Evolutionary conservation across 345 rosid genomes (phyloP).

Genomic region (Populus deltoides): DNA sequence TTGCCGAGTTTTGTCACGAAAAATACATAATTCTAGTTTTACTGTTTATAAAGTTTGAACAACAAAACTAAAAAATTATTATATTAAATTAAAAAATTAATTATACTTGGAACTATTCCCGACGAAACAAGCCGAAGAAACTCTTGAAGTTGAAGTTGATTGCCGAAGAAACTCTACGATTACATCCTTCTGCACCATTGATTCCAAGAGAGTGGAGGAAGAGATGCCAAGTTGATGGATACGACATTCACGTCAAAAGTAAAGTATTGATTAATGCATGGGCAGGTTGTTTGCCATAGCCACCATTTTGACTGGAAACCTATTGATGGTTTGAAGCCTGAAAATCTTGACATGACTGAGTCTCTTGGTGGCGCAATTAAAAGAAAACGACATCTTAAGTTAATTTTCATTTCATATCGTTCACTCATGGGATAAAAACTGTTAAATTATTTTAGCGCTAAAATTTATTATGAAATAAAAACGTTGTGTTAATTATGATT

Average conservation of each 20-base stretch:
- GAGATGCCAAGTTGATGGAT: slow-evolving; percentile 10
- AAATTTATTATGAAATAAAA: too few relatives aligned
- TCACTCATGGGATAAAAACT: background rate
- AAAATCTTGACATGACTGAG: slow-evolving; percentile 25
- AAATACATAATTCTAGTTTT: too few relatives aligned
- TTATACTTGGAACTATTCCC: too few relatives aligned
- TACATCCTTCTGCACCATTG: slow-evolving; percentile 12
- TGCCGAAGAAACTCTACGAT: slow-evolving; percentile 14
- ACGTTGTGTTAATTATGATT: too few relatives aligned
- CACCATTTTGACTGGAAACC: slow-evolving; percentile 35
- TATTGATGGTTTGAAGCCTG: background rate
- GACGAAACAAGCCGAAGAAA: too few relatives aligned
- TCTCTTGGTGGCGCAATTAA: background rate
- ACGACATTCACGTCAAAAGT: background rate
- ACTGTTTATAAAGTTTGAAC: too few relatives aligned
- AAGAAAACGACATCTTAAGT: slow-evolving; percentile 9
- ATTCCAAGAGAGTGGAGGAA: slow-evolving; percentile 19
- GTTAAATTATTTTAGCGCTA: too few relatives aligned
- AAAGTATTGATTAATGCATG: slow-evolving; percentile 13
- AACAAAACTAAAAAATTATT: too few relatives aligned
- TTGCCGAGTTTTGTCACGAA: too few relatives aligned
- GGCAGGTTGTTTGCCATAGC: slow-evolving; percentile 15
- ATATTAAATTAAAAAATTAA: too few relatives aligned
- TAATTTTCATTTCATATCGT: slow-evolving; percentile 15
- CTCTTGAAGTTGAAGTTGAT: background rate